Base-by-base conservation (phyloP, 345 rosid species). In the Citropsis articulata region DNA sequence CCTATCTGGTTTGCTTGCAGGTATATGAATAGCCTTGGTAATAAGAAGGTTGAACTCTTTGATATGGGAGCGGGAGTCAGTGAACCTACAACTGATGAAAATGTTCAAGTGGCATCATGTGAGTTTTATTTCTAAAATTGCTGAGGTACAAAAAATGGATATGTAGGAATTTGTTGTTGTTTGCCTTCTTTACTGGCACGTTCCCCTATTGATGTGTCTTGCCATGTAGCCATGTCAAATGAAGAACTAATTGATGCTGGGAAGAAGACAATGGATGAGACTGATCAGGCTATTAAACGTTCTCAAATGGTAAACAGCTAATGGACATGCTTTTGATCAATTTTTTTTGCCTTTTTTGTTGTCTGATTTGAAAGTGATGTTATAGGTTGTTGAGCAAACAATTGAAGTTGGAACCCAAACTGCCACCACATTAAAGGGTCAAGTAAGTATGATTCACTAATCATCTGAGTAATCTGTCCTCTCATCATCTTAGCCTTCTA, bases 381-480 rank as follows among this genome's bases (percentile, higher is more conserved):
- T 21, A 19, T 77, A 96, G 99, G 98, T 90, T 85, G 99, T 96
- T 76, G 90, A 90, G 78, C 98, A 94, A 91, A 96, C 99, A 78
- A 1, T 96, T n/a, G 98, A 96, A 87, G 98, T 96, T 80, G 99
- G 99, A 86, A 92, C 97, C 70, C 98, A 96, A 79, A 94, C 99
- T 78, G 98, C 99, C 62, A 88, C 75, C 48, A 90, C 90, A 77
- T 78, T 96, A 50, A 94, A 96, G 85, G 98, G 99, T 81, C 99
- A 96, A 90, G 99, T 96, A 84, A 81, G 94, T 80, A 55, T 45
- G 63, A 75, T 60, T 33, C 35, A 27, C 42, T 42, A 57, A 22
- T 69, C 31, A 36, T 73, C 65, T 9, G 19, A 2, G 48, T 48
- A 31, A 30, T 19, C 35, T 67, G 67, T 33, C 48, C 48, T 69